Percentiles rank a stretch among this genome's conserved stretches.
These are phyloP conservation scores for Coniochaeta sp. DNA, from an alignment of 2,329 filamentous ascomycete genomes.

Conservation along the genomic window DNA sequence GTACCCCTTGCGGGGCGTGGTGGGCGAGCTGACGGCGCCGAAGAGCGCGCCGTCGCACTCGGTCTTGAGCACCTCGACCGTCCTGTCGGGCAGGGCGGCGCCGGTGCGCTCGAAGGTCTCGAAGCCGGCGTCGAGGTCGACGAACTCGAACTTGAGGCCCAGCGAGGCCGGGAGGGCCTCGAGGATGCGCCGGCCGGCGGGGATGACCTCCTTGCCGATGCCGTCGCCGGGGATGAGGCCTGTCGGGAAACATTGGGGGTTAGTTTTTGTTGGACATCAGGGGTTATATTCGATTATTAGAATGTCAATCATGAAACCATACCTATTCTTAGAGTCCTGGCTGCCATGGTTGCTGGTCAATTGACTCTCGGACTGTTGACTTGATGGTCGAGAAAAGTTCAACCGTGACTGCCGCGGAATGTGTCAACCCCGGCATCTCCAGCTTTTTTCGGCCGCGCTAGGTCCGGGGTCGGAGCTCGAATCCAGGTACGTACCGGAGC, in stretches of 20 bases:
- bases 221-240: slow-evolving; percentile 96
- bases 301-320: slow-evolving; percentile 15
- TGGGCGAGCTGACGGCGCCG: slow-evolving; percentile 89
- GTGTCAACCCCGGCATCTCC: neutral
- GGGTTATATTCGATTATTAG: neutral
- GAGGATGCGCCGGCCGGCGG: slow-evolving; percentile 82
- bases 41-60: slow-evolving; percentile 97
- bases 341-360: slow-evolving; percentile 44
- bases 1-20: slow-evolving; percentile 86
- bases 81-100: slow-evolving; percentile 80
- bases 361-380: slow-evolving; percentile 12
- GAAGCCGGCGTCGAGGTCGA: slow-evolving; percentile 88
- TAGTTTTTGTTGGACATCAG: too few species aligned
- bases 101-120: slow-evolving; percentile 89
- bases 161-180: slow-evolving; percentile 90
- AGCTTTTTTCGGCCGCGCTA: neutral
- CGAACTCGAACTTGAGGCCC: slow-evolving; percentile 87
- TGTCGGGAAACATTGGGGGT: slow-evolving; percentile 24
- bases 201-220: slow-evolving; percentile 97
- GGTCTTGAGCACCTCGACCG: slow-evolving; percentile 77
- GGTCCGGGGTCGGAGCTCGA: neutral
- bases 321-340: slow-evolving; percentile 63
- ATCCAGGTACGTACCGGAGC: neutral
- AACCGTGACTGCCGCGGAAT: neutral
- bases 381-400: neutral